Conservation (phyloP, 768 basidiomycete genomes). For the Hypholoma fasciculare region DNA sequence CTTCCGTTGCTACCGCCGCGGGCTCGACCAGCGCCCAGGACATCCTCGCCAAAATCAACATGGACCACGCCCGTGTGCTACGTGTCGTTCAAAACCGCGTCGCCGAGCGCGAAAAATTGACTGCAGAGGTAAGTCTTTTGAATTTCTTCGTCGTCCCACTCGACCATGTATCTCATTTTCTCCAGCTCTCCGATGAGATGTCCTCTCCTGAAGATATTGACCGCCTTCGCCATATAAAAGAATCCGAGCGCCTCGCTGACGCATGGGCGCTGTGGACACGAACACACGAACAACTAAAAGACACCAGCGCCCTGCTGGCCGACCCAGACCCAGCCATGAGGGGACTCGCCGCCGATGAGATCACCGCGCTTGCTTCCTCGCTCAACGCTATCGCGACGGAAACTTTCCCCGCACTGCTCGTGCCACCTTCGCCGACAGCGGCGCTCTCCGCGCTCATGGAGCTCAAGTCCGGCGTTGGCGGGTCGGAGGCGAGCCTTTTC, state of each 20-base stretch:
- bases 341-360: conserved; percentile 70
- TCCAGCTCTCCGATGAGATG: conserved; percentile 52
- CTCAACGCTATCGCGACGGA: conserved; percentile 34
- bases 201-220: conserved; percentile 57
- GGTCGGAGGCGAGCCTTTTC: conserved; percentile 85
- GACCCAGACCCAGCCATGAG: conserved; percentile 82
- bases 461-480: conserved; percentile 91
- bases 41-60: conserved; percentile 26
- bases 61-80: conserved; percentile 52
- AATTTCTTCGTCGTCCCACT: not conserved
- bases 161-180: conserved; percentile 6
- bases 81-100: conserved; percentile 54
- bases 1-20: not conserved
- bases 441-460: conserved; percentile 82
- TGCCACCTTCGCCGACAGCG: conserved; percentile 68
- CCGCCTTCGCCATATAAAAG: conserved; percentile 62
- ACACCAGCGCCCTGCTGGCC: conserved; percentile 57
- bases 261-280: conserved; percentile 69
- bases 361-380: conserved; percentile 39
- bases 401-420: conserved; percentile 70
- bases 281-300: conserved; percentile 66
- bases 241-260: conserved; percentile 62
- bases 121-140: conserved; percentile 42
- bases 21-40: conserved; percentile 9
- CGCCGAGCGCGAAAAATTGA: conserved; percentile 44